Conservation (phyloP, 2,329 filamentous ascomycete genomes). For the Xylaria sp. region DNA sequence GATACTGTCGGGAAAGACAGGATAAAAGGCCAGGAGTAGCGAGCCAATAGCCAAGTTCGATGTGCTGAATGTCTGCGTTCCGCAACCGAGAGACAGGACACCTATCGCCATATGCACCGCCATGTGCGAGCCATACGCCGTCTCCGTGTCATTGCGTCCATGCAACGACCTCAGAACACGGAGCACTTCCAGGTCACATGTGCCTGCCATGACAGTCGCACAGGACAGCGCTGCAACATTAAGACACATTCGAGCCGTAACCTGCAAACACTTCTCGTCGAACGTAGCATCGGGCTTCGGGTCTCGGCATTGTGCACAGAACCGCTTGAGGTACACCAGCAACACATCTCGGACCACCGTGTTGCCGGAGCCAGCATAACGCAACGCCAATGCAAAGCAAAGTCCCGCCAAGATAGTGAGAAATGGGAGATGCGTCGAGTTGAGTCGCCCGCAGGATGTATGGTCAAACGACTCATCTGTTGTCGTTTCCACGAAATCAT, state of each 20-base stretch:
- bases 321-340: slow-evolving; percentile 77
- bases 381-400: slow-evolving; percentile 72
- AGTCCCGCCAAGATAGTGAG: slow-evolving; percentile 88
- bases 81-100: slow-evolving; percentile 83
- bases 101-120: slow-evolving; percentile 90
- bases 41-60: slow-evolving; percentile 81
- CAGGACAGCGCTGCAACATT: slow-evolving; percentile 77
- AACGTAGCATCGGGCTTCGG: slow-evolving; percentile 48
- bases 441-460: slow-evolving; percentile 41
- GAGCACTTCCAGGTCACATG: slow-evolving; percentile 80
- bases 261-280: slow-evolving; percentile 76
- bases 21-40: slow-evolving; percentile 87
- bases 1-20: slow-evolving; percentile 80
- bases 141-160: slow-evolving; percentile 75
- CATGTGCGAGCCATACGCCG: slow-evolving; percentile 88
- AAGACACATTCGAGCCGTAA: slow-evolving; percentile 84
- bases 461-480: slow-evolving; percentile 44
- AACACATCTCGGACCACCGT: slow-evolving; percentile 71
- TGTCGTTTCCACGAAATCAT: slow-evolving; percentile 51
- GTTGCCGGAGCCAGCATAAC: slow-evolving; percentile 69
- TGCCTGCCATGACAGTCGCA: slow-evolving; percentile 91
- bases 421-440: slow-evolving; percentile 81
- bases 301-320: slow-evolving; percentile 65
- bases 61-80: slow-evolving; percentile 85
- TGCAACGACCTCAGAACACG: slow-evolving; percentile 82